Conservation (phyloP, 1,284 basidiomycete genomes). For the Xerocomus nothofagi region DNA sequence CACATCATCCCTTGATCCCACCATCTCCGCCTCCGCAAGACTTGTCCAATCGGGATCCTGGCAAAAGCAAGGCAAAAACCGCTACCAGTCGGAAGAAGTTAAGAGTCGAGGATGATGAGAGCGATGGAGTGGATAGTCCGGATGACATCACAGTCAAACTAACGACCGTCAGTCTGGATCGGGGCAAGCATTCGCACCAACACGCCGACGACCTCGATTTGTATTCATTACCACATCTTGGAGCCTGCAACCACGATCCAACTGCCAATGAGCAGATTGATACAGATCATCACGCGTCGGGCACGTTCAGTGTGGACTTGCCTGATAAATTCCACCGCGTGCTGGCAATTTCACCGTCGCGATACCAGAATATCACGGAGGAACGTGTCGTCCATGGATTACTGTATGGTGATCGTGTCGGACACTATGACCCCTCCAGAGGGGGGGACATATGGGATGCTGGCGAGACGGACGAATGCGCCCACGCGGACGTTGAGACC, state of each 20-base stretch:
- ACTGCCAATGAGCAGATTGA: constrained; percentile 24
- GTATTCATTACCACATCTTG: constrained; percentile 42
- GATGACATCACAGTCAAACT: constrained; percentile 28
- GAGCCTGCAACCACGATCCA: constrained; percentile 37
- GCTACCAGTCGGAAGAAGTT: constrained; percentile 42
- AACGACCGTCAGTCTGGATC: constrained; percentile 13
- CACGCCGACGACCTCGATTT: constrained; percentile 36
- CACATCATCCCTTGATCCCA: constrained; percentile 42
- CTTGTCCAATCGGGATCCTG: constrained; percentile 28
- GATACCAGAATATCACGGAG: constrained; percentile 44
- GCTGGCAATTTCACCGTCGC: constrained; percentile 54
- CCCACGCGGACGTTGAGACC: constrained; percentile 40
- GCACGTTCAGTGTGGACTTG: constrained; percentile 55
- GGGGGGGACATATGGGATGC: constrained; percentile 76
- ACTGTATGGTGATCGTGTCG: constrained; percentile 55
- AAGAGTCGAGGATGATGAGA: constrained; percentile 36
- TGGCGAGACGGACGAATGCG: constrained; percentile 55
- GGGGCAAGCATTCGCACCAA: constrained; percentile 10
- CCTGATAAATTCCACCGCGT: constrained; percentile 65
- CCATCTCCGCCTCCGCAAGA: constrained; percentile 62
- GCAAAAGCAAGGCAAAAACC: constrained; percentile 43
- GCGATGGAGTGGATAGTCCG: constrained; percentile 35
- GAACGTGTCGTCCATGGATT: constrained; percentile 57
- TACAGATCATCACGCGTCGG: constrained; percentile 27
- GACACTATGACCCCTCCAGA: constrained; percentile 57